phyloP scores from a whole-genome alignment of 345 rosid species.

The Melaleuca quinquenervia region DNA sequence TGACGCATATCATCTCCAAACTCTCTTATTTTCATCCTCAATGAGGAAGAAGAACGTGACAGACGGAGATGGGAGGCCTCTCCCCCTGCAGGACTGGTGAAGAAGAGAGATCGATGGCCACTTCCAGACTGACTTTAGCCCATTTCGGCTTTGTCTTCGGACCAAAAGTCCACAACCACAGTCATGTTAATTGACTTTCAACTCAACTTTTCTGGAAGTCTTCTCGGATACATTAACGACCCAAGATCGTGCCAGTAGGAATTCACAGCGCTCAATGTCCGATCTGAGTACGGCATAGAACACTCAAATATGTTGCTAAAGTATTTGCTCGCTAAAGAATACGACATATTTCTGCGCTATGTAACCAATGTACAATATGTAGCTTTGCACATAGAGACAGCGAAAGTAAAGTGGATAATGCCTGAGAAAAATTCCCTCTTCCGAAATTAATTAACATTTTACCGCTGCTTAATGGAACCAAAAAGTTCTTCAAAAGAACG shows the following conservation, averaged over 20 bases:
- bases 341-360: not conserved
- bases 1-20: too few relatives aligned
- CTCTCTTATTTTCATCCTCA: too few relatives aligned
- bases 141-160: not conserved
- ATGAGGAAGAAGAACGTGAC: too few relatives aligned
- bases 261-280: not conserved
- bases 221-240: not conserved
- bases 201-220: not conserved
- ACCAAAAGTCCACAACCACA: not conserved
- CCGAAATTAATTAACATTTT: not conserved
- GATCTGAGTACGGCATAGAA: not conserved
- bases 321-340: not conserved
- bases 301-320: not conserved
- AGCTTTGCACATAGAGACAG: not conserved
- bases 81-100: not conserved
- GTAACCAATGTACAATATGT: not conserved
- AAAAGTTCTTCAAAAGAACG: constrained; percentile 56
- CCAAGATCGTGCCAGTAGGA: not conserved
- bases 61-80: not conserved
- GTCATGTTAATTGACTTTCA: not conserved
- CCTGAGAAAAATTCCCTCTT: not conserved
- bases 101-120: not conserved
- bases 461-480: constrained; percentile 42
- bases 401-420: not conserved
- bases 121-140: not conserved